Evolutionary conservation across 1,284 basidiomycete genomes (phyloP).

Genomic region (Ceratobasidium sp.): DNA sequence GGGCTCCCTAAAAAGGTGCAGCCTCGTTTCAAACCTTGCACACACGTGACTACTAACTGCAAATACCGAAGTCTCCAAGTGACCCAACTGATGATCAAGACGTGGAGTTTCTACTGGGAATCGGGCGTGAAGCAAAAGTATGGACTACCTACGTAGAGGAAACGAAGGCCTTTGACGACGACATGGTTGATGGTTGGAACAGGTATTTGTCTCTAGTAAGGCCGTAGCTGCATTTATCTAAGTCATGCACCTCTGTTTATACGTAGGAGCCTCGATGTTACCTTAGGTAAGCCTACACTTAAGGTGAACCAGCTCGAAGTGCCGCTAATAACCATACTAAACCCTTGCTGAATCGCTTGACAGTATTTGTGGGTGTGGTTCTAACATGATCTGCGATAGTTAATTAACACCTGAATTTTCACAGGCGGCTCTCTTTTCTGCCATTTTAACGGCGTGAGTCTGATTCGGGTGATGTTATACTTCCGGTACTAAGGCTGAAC

Average conservation of each 20-base stretch:
- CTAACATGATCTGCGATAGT: not conserved
- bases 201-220: not conserved
- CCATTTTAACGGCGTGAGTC: not conserved
- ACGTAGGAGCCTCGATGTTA: constrained; percentile 23
- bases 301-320: not conserved
- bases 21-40: not conserved
- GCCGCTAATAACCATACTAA: not conserved
- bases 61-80: not conserved
- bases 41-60: not conserved
- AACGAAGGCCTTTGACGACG: constrained; percentile 14
- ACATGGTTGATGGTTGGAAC: constrained; percentile 30
- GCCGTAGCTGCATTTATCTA: no score
- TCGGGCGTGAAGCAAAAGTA: constrained; percentile 11
- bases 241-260: not conserved
- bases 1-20: not conserved
- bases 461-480: not conserved
- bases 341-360: not conserved
- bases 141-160: constrained; percentile 33
- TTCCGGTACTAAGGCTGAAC: not conserved
- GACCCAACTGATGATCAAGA: not conserved
- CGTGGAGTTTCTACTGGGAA: not conserved
- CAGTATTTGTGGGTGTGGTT: not conserved
- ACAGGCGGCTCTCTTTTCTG: constrained; percentile 20
- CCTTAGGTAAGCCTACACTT: not conserved
- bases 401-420: no score